These are phyloP conservation scores for Tetracladium setigerum DNA, from an alignment of 495 filamentous ascomycete genomes.

Conservation along the genomic window DNA sequence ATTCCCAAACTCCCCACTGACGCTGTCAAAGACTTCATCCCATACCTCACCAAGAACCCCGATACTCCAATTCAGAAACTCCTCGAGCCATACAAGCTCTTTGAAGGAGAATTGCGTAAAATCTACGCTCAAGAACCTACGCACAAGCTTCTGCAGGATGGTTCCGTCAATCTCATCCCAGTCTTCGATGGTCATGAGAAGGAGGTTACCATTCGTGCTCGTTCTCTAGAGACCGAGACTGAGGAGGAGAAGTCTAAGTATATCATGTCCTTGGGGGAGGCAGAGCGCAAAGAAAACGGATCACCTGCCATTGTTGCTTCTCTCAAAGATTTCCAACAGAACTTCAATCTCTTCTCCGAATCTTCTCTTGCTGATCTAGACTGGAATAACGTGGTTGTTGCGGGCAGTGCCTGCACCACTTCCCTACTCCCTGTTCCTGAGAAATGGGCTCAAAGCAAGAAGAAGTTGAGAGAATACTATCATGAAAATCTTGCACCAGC, in stretches of 20 bases:
- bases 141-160: conserved; percentile 49
- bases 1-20: conserved; percentile 4
- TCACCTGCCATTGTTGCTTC: conserved; percentile 56
- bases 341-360: conserved; percentile 76
- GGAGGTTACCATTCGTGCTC: conserved; percentile 51
- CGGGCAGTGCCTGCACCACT: conserved; percentile 70
- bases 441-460: conserved; percentile 54
- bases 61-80: conserved; percentile 46
- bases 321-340: conserved; percentile 62
- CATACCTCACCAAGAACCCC: conserved; percentile 39
- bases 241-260: conserved; percentile 55
- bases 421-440: conserved; percentile 64
- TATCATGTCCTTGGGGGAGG: conserved; percentile 56
- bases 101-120: conserved; percentile 59
- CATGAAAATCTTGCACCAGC: conserved; percentile 71
- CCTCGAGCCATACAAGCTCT: conserved; percentile 59
- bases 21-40: conserved; percentile 29
- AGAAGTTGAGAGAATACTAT: conserved; percentile 63
- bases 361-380: conserved; percentile 52
- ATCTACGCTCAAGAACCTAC: conserved; percentile 62
- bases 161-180: conserved; percentile 59
- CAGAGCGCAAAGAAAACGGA: conserved; percentile 49
- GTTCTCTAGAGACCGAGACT: conserved; percentile 51
- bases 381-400: conserved; percentile 71
- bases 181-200: conserved; percentile 53